Percentiles rank a stretch among this genome's conserved stretches.
These are phyloP conservation scores for Amesomyces nigricolor DNA, from an alignment of 2,329 filamentous ascomycete genomes.

Conservation along the genomic window DNA sequence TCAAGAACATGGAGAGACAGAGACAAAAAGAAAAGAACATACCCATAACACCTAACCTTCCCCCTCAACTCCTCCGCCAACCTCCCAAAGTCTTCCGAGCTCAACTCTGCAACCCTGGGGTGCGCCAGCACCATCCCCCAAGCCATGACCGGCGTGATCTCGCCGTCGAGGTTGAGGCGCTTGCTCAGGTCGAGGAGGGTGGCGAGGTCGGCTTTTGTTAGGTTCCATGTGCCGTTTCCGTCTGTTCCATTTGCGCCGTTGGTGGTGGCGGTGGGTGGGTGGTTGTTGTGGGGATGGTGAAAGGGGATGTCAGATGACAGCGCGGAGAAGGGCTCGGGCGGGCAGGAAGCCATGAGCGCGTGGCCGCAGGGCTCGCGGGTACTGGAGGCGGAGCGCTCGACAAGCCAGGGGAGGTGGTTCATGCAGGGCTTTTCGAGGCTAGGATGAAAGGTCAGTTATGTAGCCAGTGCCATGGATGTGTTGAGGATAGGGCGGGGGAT, in stretches of 20 bases:
- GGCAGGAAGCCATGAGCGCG: slow-evolving; percentile 87
- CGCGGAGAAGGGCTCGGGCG: slow-evolving; percentile 58
- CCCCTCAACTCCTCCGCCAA: slow-evolving; percentile 67
- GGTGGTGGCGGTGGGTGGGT: slow-evolving; percentile 33
- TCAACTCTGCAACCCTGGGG: slow-evolving; percentile 61
- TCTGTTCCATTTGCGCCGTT: background rate
- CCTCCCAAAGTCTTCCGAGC: slow-evolving; percentile 60
- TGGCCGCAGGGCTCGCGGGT: slow-evolving; percentile 70
- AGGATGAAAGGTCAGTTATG: slow-evolving; percentile 27
- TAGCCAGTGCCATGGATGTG: no score
- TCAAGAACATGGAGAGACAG: background rate
- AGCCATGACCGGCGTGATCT: slow-evolving; percentile 93
- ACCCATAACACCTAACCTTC: slow-evolving; percentile 93
- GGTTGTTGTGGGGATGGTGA: slow-evolving; percentile 41
- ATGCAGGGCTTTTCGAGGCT: slow-evolving; percentile 90
- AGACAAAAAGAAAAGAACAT: slow-evolving; percentile 35
- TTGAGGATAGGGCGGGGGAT: slow-evolving; percentile 31
- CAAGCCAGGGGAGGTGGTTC: slow-evolving; percentile 76
- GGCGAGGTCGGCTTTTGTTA: slow-evolving; percentile 68
- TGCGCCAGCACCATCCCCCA: slow-evolving; percentile 77
- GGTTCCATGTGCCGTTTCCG: slow-evolving; percentile 67
- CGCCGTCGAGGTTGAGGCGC: slow-evolving; percentile 75
- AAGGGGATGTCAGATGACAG: slow-evolving; percentile 48
- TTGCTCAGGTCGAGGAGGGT: slow-evolving; percentile 81
- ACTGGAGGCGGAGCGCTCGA: slow-evolving; percentile 55